Evolutionary conservation across 1,284 basidiomycete species (phyloP), one percentile per base, ranked within the genome.

Genomic region (Lignosus rhinocerotis): DNA sequence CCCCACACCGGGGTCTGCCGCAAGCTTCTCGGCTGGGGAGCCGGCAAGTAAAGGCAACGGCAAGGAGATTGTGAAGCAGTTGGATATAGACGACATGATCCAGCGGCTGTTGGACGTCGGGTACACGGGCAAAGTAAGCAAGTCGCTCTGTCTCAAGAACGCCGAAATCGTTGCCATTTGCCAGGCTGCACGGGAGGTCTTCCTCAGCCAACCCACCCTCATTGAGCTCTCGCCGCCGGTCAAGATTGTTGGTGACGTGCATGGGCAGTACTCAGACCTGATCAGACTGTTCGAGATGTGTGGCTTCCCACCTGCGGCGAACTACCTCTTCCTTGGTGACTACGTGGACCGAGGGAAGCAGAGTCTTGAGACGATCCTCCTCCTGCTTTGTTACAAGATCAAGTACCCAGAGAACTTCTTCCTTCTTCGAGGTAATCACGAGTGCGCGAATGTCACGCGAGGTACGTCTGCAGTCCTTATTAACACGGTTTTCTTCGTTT

Each of bases 351-450:
- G 97, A 64, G 97, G 97, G 56, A 99, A 99, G 79, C 97, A 99
- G 78, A 95, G 92, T 69, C 84, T 99, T 56, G 97, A 99, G 76
- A 99, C 97, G 10, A 99, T 99, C 69, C 84, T 98, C 32, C 84
- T 99, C 48, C 81, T 99, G 36, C 81, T 99, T 38, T 98, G 96
- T 76, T 99, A 99, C 86, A 99, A 99, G 82, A 93, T 98, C 80
- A 99, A 99, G 78, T 99, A 96, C 76, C 97, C 97, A 2, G 97
- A 99, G 79, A 99, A 99, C 80, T 99, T 99, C 79, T 99, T 99
- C 81, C 80, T 99, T 33, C 79, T 99, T 48, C 86, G 97, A 67
- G 97, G 97, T 48, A 99, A 99, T 75, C 97, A 99, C 76, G 97
- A 99, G 78, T 99, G 97, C 72, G 97, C 97, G 46, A 98, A 98